Base-by-base conservation (phyloP, 495 filamentous ascomycete genomes). In the Mytilinidion resinicola region DNA sequence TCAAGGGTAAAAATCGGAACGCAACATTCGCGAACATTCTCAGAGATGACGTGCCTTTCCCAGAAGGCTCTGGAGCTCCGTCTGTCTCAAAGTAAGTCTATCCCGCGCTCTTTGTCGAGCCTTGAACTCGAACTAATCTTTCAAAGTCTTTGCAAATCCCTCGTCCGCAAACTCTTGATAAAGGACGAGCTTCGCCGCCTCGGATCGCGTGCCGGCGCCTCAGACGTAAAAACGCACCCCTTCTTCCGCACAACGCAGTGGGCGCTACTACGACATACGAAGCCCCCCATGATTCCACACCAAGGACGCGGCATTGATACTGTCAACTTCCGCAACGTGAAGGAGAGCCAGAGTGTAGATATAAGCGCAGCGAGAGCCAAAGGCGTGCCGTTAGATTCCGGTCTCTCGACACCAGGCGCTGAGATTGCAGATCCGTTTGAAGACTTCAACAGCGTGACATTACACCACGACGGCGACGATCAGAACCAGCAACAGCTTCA, bases 1-100 rank as follows among this genome's bases (percentile, higher is more conserved):
- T 98, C 82, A 98, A 98, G 76, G 93, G 93, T 63, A 97, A 98
- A 82, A 98, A 95, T 73, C 84, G 93, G 36, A 98, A 97, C 68
- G 89, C 89, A 14, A 98, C 93, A 0, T 98, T 98, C 74, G 93
- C 91, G 33, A 98, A 97, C 67, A 98, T 98, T 61, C 77, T 98
- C 53, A 79, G 90, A 35, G 95, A 98, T 69, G 93, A 98, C 62
- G 91, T 96, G 50, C 83, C 85, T 21, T 98, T 98, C 75, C 91
- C 93, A 9, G 93, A 97, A 68, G 86, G 91, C 62, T 80, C 85
- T 19, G 89, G 89, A 15, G 78, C 83, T 33, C 90, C 91, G 19
- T 86, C 86, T 72, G 90, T 93, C 53, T 93, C 91, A 21, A 93
- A 90, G 91, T 96, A 79, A 75, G 89, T 77, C 53, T 15, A 33